Evolutionary conservation across 2,329 filamentous ascomycete species (phyloP), one percentile per base, ranked within the genome.

Genomic region (Aspergillus novofumigatus): DNA sequence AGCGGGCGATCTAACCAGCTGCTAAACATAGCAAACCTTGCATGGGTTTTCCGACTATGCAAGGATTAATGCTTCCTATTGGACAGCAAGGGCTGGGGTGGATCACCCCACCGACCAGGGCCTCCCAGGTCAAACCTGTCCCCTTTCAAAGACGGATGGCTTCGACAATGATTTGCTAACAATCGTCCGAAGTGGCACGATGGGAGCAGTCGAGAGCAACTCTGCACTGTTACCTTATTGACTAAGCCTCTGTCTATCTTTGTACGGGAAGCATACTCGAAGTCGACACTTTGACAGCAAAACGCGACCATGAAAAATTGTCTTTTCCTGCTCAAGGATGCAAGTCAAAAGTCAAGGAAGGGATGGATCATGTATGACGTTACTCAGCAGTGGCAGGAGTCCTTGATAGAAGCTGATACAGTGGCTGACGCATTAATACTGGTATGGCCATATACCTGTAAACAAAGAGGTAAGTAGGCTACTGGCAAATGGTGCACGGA

Each of bases 201-300:
- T 61, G 53, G 51, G 50, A 56, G 28, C 47, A 41, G 47, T n/a
- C 48, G 32, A 51, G 41, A 52, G 35, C 42, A 53, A 54, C 67
- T 66, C 67, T 71, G 68, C 69, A 68, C 65, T 72, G 69, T 67
- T 44, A 72, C 69, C 68, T 26, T 47, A 17, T 38, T 38, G 5
- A 14, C 14, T 17, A 38, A 38, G 32, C 14, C 32, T 38, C 32
- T 17, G 32, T 38, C 14, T 38, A 38, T 38, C 14, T 38, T 38
- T 38, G 32, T 17, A 38, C 6, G 14, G 11, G 32, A 38, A 38
- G 32, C 17, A 38, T 38, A 5, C 17, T 38, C 14, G 32, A 17
- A 17, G 11, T 38, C 17, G 32, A 38, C 32, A 17, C 32, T 38
- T 38, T 38, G 14, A 38, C 14, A 38, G 32, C 14, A 17, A 35